phyloP scores from a whole-genome alignment of 345 rosid species.

The Excoecaria agallocha region DNA sequence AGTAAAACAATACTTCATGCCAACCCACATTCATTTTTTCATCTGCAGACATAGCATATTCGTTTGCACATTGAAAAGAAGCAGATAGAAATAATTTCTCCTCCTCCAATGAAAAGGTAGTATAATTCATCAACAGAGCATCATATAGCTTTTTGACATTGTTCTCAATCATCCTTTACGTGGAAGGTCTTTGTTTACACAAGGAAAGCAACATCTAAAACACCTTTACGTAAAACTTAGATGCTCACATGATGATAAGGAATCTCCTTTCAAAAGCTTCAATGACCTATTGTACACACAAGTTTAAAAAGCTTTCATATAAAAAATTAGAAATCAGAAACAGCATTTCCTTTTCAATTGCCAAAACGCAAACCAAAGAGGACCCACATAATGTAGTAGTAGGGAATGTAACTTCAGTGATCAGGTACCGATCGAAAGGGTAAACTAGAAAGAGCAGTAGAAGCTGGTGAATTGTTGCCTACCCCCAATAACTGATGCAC shows the following conservation, averaged over 20 bases:
- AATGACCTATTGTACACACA: constrained; percentile 23
- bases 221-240: constrained; percentile 17
- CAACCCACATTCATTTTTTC: constrained; percentile 1
- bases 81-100: neutral
- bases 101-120: neutral
- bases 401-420: constrained; percentile 6
- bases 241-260: constrained; percentile 41
- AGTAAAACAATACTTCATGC: constrained; percentile 12
- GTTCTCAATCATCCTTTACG: constrained; percentile 17
- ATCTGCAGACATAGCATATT: constrained; percentile 9
- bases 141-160: constrained; percentile 23
- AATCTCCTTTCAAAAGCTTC: constrained; percentile 42
- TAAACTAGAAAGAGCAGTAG: neutral
- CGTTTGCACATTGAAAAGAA: neutral
- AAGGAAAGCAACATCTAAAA: constrained; percentile 23
- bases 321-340: constrained; percentile 14
- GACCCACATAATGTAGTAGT: constrained; percentile 12
- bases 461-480: constrained; percentile 10
- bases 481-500: neutral
- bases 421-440: constrained; percentile 7
- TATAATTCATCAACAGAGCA: constrained; percentile 21
- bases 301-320: constrained; percentile 23
- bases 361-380: constrained; percentile 13
- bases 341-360: constrained; percentile 18
- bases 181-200: constrained; percentile 17